Percentiles rank a stretch among this genome's conserved stretches.
Evolutionary conservation across 306 rosid species (phyloP).

Genomic region (Boehmeria nivea): DNA sequence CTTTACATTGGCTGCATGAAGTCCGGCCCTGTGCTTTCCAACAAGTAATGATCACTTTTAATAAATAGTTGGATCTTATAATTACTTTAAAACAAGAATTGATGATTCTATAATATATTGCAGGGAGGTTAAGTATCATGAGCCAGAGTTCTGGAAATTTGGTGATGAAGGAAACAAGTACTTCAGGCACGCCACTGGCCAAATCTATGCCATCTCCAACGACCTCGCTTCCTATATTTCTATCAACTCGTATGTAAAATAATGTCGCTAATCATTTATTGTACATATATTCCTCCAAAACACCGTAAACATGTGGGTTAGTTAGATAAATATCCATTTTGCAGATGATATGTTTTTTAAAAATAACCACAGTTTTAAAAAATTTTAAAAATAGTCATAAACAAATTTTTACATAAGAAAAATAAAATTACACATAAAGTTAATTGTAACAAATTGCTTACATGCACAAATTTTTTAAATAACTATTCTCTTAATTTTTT

Average conservation of each 20-base stretch:
- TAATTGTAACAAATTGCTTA: no score
- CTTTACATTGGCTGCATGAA: constrained; percentile 92
- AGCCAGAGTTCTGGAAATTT: constrained; percentile 88
- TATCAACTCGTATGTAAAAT: constrained; percentile 40
- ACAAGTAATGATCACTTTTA: constrained; percentile 41
- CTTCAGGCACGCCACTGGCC: constrained; percentile 96
- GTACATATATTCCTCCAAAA: background rate
- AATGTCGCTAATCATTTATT: background rate
- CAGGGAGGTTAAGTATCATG: constrained; percentile 83
- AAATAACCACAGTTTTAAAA: no score
- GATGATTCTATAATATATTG: background rate
- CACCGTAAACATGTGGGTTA: no score
- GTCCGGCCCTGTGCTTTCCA: constrained; percentile 87
- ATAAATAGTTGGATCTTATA: no score
- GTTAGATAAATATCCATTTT: no score
- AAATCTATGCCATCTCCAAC: constrained; percentile 81
- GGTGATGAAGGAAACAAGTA: constrained; percentile 94
- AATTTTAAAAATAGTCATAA: no score
- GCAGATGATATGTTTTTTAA: no score
- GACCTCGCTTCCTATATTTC: constrained; percentile 82
- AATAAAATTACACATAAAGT: background rate
- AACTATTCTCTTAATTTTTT: no score
- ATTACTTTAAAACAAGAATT: no score
- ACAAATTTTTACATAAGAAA: background rate
- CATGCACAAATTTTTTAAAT: no score